phyloP scores from a whole-genome alignment of 306 rosid genomes.

The Boehmeria nivea region DNA sequence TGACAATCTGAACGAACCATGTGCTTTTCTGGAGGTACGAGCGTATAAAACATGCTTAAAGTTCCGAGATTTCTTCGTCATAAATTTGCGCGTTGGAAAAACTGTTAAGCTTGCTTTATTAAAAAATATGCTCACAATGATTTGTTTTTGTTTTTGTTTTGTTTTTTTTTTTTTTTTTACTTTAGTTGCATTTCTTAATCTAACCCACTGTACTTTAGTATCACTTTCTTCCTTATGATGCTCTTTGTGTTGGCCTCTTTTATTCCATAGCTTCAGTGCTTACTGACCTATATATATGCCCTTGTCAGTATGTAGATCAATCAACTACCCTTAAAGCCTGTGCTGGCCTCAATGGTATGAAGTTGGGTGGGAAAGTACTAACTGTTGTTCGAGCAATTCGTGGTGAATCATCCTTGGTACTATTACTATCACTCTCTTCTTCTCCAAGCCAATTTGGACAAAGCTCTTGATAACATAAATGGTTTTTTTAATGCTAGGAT shows the following conservation, averaged over 20 bases:
- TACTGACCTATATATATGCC: conserved; percentile 19
- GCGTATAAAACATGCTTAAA: too few relatives aligned
- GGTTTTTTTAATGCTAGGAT: too few relatives aligned
- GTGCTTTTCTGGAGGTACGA: conserved; percentile 91
- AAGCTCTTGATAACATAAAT: too few relatives aligned
- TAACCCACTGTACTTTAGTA: too few relatives aligned
- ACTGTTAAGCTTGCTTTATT: too few relatives aligned
- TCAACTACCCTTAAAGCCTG: conserved; percentile 78
- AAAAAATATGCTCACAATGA: too few relatives aligned
- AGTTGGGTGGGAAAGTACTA: conserved; percentile 66
- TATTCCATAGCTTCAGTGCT: conserved; percentile 24
- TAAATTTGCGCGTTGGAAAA: too few relatives aligned
- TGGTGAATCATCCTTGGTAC: conserved; percentile 47
- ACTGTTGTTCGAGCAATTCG: conserved; percentile 69
- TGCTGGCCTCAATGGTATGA: conserved; percentile 83
- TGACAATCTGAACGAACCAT: conserved; percentile 33
- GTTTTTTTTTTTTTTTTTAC: too few relatives aligned
- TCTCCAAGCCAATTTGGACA: neutral
- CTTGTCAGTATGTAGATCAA: conserved; percentile 66
- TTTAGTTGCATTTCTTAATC: neutral
- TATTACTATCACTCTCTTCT: conserved; percentile 3
- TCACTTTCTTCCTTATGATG: neutral
- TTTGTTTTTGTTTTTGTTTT: too few relatives aligned
- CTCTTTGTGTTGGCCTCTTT: neutral
- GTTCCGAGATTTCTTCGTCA: too few relatives aligned